phyloP scores from a whole-genome alignment of 164 flowering plant genomes.

The Buxus sempervirens region DNA sequence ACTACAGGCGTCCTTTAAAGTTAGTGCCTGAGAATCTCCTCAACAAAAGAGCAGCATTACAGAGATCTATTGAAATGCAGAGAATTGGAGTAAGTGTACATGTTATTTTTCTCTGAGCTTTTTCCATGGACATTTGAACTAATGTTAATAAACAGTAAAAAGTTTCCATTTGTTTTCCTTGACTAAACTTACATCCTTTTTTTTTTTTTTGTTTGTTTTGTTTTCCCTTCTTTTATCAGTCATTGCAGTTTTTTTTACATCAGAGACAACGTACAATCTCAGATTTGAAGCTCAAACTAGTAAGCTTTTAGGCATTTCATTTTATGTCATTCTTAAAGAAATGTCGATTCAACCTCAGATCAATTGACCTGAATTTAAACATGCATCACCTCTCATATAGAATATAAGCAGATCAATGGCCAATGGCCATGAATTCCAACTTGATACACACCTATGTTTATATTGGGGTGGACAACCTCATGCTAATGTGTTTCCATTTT shows the following conservation, averaged over 20 bases:
- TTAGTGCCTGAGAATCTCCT: constrained; percentile 43
- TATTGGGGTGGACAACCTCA: background rate
- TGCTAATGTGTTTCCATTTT: background rate
- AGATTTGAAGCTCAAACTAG: constrained; percentile 56
- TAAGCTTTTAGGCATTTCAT: constrained; percentile 23
- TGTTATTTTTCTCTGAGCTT: constrained; percentile 1
- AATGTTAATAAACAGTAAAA: background rate
- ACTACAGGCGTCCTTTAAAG: constrained; percentile 66
- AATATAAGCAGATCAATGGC: background rate
- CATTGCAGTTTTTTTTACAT: constrained; percentile 67
- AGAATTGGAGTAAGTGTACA: constrained; percentile 73
- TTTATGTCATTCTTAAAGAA: background rate
- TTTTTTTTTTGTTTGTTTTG: background rate
- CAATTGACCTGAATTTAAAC: background rate
- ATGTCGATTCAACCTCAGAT: background rate
- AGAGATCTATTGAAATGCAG: constrained; percentile 74
- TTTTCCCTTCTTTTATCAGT: constrained; percentile 33
- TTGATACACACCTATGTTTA: background rate
- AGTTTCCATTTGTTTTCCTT: background rate
- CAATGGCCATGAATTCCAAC: background rate
- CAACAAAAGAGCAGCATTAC: constrained; percentile 63
- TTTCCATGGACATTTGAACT: background rate
- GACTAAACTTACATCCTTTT: background rate
- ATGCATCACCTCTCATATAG: background rate
- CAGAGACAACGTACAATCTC: constrained; percentile 51